Evolutionary conservation across 768 basidiomycete genomes (phyloP), one percentile per base, ranked within the genome.

Genomic region (Tricholoma matsutake): DNA sequence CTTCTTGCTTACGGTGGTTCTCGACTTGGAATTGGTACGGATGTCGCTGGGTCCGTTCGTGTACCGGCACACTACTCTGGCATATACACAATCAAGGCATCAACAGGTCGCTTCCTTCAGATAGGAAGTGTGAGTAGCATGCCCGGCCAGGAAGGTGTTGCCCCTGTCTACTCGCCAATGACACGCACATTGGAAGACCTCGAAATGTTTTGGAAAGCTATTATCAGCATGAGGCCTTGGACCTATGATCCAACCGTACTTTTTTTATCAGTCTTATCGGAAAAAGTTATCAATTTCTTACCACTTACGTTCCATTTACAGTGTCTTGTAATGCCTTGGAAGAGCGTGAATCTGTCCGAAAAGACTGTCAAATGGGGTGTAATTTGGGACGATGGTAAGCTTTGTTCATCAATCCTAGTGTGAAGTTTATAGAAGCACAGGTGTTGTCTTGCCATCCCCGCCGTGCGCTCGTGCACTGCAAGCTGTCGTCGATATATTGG

Each of bases 1-100:
- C 78, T 89, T 0, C 75, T 89, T 16, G 86, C 87, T 0, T 74
- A 81, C 56, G 83, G 84, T 18, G 86, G 86, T 31, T 80, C 83
- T 3, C 78, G 85, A 52, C 76, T 87, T 20, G 87, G 87, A 1
- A 75, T 89, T 47, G 88, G 88, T 6, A 85, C 87, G 5, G 88
- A 89, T 60, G 85, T 89, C 20, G 88, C 84, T 9, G 89, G 88
- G 2, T 85, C 83, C 31, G 82, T 91, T 41, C 81, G 88, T 18
- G 80, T 81, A 7, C 89, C 89, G 2, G 81, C 88, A 1, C 83
- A 87, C 59, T 86, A 82, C 65, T 85, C 85, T 47, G 89, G 87
- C 0, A 71, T 86, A 1, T 88, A 86, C 70, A 75, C 81, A 7
- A 78, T 87, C 69, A 84, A 82, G 67, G 73, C 81, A 1, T 83